Percentiles rank a stretch among this genome's conserved stretches.
Evolutionary conservation across 441 rosid species (phyloP).

Genomic region (Populus hybrid): DNA sequence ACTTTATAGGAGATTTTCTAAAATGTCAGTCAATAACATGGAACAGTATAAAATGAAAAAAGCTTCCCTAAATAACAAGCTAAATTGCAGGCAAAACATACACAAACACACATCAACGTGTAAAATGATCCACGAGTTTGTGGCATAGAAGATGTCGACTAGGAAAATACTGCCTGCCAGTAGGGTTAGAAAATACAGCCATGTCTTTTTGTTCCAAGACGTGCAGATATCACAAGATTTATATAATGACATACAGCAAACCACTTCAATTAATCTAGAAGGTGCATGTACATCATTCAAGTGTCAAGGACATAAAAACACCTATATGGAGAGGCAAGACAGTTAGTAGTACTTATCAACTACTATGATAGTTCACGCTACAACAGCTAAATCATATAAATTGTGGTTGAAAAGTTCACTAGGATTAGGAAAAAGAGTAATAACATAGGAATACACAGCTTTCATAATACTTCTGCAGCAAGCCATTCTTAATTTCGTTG

Average conservation of each 20-base stretch:
- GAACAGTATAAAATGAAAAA: neutral
- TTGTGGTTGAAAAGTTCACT: slow-evolving; percentile 1
- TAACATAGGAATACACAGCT: neutral
- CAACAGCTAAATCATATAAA: slow-evolving; percentile 7
- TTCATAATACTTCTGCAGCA: neutral
- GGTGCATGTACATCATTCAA: neutral
- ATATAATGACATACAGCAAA: neutral
- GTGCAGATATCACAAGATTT: neutral
- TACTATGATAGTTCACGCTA: neutral
- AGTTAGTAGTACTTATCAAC: neutral
- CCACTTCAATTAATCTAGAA: neutral
- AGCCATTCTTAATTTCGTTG: neutral
- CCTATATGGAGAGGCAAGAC: neutral
- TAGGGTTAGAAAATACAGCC: neutral
- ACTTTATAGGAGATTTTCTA: neutral
- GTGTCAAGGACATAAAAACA: neutral
- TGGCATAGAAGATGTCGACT: neutral
- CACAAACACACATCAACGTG: neutral
- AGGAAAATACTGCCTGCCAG: neutral
- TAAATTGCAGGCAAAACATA: neutral
- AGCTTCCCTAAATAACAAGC: neutral
- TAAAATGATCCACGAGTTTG: neutral
- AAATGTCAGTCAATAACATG: neutral
- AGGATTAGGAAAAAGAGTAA: neutral
- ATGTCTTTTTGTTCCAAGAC: neutral